These are phyloP conservation scores for Ceratopteris richardii DNA, from an alignment of 75 land plant species.

Conservation along the genomic window DNA sequence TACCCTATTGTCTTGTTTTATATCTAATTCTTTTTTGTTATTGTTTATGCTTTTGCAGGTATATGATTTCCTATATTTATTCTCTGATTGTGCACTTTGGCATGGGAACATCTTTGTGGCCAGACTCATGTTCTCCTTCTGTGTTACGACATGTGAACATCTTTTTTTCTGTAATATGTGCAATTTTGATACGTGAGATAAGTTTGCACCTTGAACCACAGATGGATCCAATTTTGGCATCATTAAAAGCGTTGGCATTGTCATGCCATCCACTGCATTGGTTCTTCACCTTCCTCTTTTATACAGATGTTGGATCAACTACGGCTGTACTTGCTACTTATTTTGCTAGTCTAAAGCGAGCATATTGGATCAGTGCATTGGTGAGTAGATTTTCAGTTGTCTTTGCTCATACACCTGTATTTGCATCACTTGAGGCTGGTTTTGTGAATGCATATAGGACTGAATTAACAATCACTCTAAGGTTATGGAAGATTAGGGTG, in stretches of 20 bases:
- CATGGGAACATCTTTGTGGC: constrained; percentile 24
- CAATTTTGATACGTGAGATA: constrained; percentile 45
- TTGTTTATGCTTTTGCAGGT: constrained; percentile 40
- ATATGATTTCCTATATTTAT: constrained; percentile 62
- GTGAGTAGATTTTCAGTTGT: constrained; percentile 27
- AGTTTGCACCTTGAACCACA: constrained; percentile 45
- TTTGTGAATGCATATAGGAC: too few species aligned
- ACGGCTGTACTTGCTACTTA: constrained; percentile 91
- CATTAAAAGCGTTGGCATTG: constrained; percentile 43
- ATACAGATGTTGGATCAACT: constrained; percentile 85
- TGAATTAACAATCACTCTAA: too few species aligned
- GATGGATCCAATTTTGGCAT: constrained; percentile 29
- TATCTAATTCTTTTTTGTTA: neutral
- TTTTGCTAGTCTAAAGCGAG: constrained; percentile 58
- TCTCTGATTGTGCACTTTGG: constrained; percentile 36
- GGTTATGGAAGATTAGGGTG: too few species aligned
- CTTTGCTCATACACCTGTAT: neutral
- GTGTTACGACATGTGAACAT: constrained; percentile 67
- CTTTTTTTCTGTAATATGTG: constrained; percentile 52
- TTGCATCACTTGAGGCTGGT: too few species aligned
- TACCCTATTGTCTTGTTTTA: constrained; percentile 1
- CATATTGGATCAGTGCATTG: constrained; percentile 63
- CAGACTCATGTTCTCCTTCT: constrained; percentile 43
- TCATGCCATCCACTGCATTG: constrained; percentile 78
- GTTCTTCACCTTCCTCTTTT: constrained; percentile 75